Percentiles rank a stretch among this genome's conserved stretches.
Evolutionary conservation across 2,329 filamentous ascomycete genomes (phyloP).

Genomic region (Graphilbum sp.): DNA sequence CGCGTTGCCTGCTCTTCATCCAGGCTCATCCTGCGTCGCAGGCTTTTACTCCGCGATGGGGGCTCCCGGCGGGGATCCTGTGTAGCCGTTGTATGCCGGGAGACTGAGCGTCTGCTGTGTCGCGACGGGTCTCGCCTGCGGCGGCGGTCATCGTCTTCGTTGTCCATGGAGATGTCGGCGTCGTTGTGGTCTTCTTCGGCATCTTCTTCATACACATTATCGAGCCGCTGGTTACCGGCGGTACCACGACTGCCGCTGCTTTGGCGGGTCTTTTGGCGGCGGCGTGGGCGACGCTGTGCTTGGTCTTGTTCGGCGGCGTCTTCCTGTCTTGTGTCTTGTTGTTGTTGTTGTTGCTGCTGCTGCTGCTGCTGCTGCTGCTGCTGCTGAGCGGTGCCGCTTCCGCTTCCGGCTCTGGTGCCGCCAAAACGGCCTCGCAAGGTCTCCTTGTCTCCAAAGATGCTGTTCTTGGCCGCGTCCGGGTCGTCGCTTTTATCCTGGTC

Average conservation of each 20-base stretch:
- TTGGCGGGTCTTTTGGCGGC: conserved; percentile 1
- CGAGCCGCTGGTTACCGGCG: conserved; percentile 3
- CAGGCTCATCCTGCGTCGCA: conserved; percentile 1
- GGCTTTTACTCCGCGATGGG: conserved; percentile 7
- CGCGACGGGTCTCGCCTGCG: conserved; percentile 4
- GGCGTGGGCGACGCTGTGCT: conserved; percentile 1
- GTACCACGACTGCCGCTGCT: conserved; percentile 5
- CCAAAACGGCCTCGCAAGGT: not conserved
- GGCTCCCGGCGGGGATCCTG: conserved; percentile 2
- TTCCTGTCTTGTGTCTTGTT: conserved; percentile 1
- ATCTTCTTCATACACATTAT: conserved; percentile 7
- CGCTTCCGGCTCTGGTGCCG: not conserved
- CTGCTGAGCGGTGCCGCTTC: not conserved
- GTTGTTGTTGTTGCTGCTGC: not conserved
- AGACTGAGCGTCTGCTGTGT: conserved; percentile 11
- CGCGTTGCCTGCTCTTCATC: conserved; percentile 5
- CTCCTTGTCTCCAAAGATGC: not conserved
- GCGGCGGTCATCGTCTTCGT: conserved; percentile 3
- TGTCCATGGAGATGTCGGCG: conserved; percentile 3
- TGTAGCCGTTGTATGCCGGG: conserved; percentile 11
- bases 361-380: not conserved
- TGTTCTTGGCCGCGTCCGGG: not conserved
- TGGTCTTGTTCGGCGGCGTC: not conserved
- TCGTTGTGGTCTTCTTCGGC: conserved; percentile 4
- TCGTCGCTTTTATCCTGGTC: conserved; percentile 1